Evolutionary conservation across 164 flowering plant genomes (phyloP), one percentile per base, ranked within the genome.

Genomic region (Macadamia integrifolia): DNA sequence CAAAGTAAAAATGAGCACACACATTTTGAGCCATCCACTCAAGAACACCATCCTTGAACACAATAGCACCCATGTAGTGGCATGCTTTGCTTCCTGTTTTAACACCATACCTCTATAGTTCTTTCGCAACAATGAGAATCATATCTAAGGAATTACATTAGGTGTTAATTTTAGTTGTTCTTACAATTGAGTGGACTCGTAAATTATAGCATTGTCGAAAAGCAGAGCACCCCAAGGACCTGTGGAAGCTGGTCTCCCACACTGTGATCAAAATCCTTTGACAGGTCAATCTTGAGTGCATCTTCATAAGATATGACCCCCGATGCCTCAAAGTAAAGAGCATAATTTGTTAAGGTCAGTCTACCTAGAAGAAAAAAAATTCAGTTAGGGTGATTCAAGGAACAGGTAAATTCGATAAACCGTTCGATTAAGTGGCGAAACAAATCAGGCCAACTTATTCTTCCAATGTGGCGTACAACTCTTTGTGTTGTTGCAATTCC

Each of bases 211-310:
- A 79, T 94, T 90, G 81, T 94, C 97, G 66, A 86, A 94, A 15
- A 94, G 80, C 48, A 93, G 92, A 76, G 93, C 97, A 58, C 99
- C 97, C 93, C 92, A 94, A n/a, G 99, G 99, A 32, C 99, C 99
- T 1, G 97, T 94, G 2, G 91, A 81, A 68, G 78, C 74, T 60
- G 93, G 80, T 62, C 79, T 87, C n/a, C n/a, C 56, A 88, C 86
- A 64, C 44, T 79, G 40, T 86, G 97, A 56, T 83, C 80, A 0
- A 48, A 31, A 13, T 85, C 76, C 71, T 80, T 81, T 12, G 97
- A 86, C 42, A 94, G 88, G 69, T 90, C 96, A 55, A 92, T 78
- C 75, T 85, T 90, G 50, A 90, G 30, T 30, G 99, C 97, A 73
- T 89, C 80, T 75, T 92, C 97, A 69, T 92, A 90, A 5, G 86